Base-by-base conservation (phyloP, 306 rosid species). In the Ormosia semicastrata region DNA sequence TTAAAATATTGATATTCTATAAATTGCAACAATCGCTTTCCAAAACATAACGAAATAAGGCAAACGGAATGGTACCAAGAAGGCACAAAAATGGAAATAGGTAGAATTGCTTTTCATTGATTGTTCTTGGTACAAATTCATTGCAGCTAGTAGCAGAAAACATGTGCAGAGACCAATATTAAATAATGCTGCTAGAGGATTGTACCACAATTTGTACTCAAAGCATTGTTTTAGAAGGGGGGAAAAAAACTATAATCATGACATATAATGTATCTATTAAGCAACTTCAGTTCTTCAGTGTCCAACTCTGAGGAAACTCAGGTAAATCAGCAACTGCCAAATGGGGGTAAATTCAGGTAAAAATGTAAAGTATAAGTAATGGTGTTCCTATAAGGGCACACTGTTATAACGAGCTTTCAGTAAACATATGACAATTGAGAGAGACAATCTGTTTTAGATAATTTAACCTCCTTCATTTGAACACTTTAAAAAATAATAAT, bases 71-170 rank as follows among this genome's bases (percentile, higher is more conserved):
- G 56, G 70, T 46, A 47, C 32, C 67, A 18, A 58, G 46, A 75
- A 68, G 76, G 74, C 52, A 74, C 79, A 24, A 33, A 78, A 67
- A 36, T 12, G 78, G 82, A 64, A 68, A 86, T 34, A 59, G 36
- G 73, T 37, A 39, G 56, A 83, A 46, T 13, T 24, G 63, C 72
- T 65, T 66, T 85, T 74, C 56, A 82, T 63, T 79, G 17, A 77
- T 75, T 59, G 58, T 74, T 69, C 43, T 83, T 83, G 50, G 77
- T 75, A 47, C 75, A 79, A 62, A 58, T 73, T 78, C 81, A 59
- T 44, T 66, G 65, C 74, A 18, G 77, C 15, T n/a, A 81, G 79
- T 4, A 43, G 44, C 85, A 81, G 79, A 40, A 59, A 54, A 73
- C 43, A 74, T 71, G 66, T 34, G 66, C 84, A 74, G 52, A 68